Evolutionary conservation across 2,329 filamentous ascomycete genomes (phyloP).

Genomic region (Pseudonectria foliicola): DNA sequence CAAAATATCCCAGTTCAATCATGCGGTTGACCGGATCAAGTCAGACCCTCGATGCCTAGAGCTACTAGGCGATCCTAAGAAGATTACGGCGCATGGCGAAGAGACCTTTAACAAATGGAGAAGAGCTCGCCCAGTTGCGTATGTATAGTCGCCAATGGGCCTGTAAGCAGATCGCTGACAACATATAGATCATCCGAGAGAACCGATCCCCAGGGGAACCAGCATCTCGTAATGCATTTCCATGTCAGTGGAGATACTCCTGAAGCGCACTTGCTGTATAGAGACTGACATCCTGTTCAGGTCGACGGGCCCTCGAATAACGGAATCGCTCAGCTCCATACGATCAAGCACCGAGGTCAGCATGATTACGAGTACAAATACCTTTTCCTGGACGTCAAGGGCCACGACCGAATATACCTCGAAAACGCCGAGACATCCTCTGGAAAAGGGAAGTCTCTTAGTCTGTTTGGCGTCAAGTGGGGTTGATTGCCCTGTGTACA

Average conservation of each 20-base stretch:
- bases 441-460: conserved; percentile 37
- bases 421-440: conserved; percentile 48
- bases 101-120: conserved; percentile 78
- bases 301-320: conserved; percentile 70
- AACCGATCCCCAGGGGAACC: conserved; percentile 66
- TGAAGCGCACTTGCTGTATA: too few species aligned
- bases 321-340: conserved; percentile 70
- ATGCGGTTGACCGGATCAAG: conserved; percentile 72
- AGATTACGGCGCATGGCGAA: conserved; percentile 78
- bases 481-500: conserved; percentile 8
- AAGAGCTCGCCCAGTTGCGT: conserved; percentile 55
- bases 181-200: conserved; percentile 53
- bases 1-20: conserved; percentile 83
- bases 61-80: conserved; percentile 64
- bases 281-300: conserved; percentile 13
- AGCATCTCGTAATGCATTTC: conserved; percentile 82
- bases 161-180: conserved; percentile 19
- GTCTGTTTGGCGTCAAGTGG: conserved; percentile 59
- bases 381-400: conserved; percentile 72
- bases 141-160: conserved; percentile 10
- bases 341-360: conserved; percentile 60
- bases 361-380: conserved; percentile 71
- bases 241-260: conserved; percentile 46
- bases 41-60: conserved; percentile 63
- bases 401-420: conserved; percentile 58